Evolutionary conservation across 495 filamentous ascomycete genomes (phyloP), one percentile per base, ranked within the genome.

Genomic region (Cetradonia linearis): DNA sequence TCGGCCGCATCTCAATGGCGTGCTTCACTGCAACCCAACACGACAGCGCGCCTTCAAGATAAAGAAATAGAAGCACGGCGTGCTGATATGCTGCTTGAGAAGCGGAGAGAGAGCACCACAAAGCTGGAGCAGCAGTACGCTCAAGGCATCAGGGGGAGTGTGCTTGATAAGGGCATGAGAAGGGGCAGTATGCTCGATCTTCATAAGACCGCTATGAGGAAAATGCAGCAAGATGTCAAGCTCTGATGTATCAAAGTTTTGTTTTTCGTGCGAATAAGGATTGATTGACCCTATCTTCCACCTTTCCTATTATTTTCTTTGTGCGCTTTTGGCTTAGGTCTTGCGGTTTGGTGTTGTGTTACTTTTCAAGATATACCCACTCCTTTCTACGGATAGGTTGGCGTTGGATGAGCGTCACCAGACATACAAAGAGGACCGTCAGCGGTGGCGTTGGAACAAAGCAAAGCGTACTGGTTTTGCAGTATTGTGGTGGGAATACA

Each of bases 201-300:
- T 44, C 92, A 97, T 71, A 76, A 86, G 55, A 84, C 92, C 60
- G 89, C 87, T 1, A 79, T 97, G 80, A 76, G 88, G 64, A 82
- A 78, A 69, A 86, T 97, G 85, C 92, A 95, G 73, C 80, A 83
- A 25, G 75, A 75, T 23, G 86, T 86, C 3, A 88, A 84, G 36
- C 55, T 37, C 55, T 63, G 46, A 52, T 31, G 16, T 5, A n/a
- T 20, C 42, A 13, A 23, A 34, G 31, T 9, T 34, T 16, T 34
- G 10, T 34, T n/a, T 11, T 23, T n/a, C 18, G 9, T n/a, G 31
- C 18, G 30, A 54, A 16, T 9, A n/a, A n/a, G 28, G 1, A 7
- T 36, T 28, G 31, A 23, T 36, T 0, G 50, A 4, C 28, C 23
- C 20, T 30, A 14, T 9, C 10, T 34, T 25, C 4, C 48, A 3